Percentiles rank a stretch among this genome's conserved stretches.
These are phyloP conservation scores for Rhodosporidiobolus sp. DNA, from an alignment of 768 basidiomycete species.

Conservation along the genomic window DNA sequence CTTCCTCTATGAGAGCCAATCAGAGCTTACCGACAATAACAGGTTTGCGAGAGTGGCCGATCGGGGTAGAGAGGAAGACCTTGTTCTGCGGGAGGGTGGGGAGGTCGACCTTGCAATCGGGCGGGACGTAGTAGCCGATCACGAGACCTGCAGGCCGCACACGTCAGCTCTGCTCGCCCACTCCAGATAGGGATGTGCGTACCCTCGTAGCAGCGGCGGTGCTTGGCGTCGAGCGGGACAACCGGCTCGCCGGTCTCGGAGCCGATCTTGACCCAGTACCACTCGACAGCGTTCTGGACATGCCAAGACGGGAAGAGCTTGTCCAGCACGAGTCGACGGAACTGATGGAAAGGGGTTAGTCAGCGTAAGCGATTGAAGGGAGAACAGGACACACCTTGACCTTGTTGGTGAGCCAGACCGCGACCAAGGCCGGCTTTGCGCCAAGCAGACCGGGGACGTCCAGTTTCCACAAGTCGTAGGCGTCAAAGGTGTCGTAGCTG, in stretches of 20 bases:
- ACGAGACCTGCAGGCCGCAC: slow-evolving; percentile 7
- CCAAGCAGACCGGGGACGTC: slow-evolving; percentile 17
- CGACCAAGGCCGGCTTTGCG: slow-evolving; percentile 11
- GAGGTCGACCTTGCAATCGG: not conserved
- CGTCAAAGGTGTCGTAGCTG: slow-evolving; percentile 37
- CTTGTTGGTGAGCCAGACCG: slow-evolving; percentile 31
- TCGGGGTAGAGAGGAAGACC: slow-evolving; percentile 29
- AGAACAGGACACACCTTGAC: slow-evolving; percentile 23
- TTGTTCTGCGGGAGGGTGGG: slow-evolving; percentile 7
- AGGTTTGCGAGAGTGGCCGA: slow-evolving; percentile 38
- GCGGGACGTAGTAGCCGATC: slow-evolving; percentile 23
- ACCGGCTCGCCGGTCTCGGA: slow-evolving; percentile 28
- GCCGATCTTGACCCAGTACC: slow-evolving; percentile 39
- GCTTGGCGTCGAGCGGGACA: slow-evolving; percentile 11
- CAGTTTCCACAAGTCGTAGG: slow-evolving; percentile 36
- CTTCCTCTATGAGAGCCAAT: no score
- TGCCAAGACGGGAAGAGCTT: slow-evolving; percentile 33
- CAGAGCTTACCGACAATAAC: slow-evolving; percentile 23
- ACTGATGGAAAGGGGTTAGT: not conserved
- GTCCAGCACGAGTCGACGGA: slow-evolving; percentile 27
- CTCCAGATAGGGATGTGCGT: not conserved
- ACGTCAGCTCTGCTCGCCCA: no score
- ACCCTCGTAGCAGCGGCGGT: slow-evolving; percentile 35
- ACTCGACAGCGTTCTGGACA: slow-evolving; percentile 4
- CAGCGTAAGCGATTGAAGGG: not conserved